Conservation (phyloP, 495 filamentous ascomycete species). For the Penicillium antarcticum region DNA sequence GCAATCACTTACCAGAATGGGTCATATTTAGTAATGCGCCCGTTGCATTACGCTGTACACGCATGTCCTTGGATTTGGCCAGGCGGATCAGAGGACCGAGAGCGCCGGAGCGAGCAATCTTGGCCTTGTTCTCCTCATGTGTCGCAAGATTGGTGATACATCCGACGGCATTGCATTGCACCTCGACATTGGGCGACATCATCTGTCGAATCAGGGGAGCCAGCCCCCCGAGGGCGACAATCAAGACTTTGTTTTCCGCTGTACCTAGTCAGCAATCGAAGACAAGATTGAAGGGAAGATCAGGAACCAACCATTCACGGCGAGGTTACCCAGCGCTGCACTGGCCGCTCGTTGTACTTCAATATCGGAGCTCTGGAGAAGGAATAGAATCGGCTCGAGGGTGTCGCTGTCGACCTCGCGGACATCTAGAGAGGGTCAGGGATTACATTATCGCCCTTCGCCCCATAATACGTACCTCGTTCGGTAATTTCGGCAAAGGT, state of each 20-base stretch:
- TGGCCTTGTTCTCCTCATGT: conserved; percentile 98
- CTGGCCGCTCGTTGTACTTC: conserved; percentile 97
- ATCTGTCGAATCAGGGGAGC: conserved; percentile 94
- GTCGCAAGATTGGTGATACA: conserved; percentile 98
- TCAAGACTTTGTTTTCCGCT: conserved; percentile 97
- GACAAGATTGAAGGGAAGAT: neutral
- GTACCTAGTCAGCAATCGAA: conserved; percentile 41
- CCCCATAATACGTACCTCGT: conserved; percentile 63
- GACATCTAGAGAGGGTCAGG: conserved; percentile 64
- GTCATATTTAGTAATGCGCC: conserved; percentile 98
- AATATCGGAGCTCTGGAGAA: conserved; percentile 91
- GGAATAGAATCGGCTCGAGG: conserved; percentile 90
- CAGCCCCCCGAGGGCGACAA: conserved; percentile 87
- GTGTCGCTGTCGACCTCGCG: conserved; percentile 93
- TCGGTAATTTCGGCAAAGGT: conserved; percentile 99
- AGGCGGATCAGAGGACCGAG: conserved; percentile 84
- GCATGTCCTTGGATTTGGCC: conserved; percentile 97
- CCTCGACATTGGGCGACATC: conserved; percentile 98
- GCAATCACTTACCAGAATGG: conserved; percentile 73
- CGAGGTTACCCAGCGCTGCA: conserved; percentile 91
- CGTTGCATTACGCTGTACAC: conserved; percentile 95
- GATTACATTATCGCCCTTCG: conserved; percentile 5
- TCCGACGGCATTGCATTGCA: conserved; percentile 97
- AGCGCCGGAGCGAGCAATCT: conserved; percentile 93
- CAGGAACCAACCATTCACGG: conserved; percentile 79